phyloP scores from a whole-genome alignment of 2,329 filamentous ascomycete species.

The Pezicula neosporulosa region DNA sequence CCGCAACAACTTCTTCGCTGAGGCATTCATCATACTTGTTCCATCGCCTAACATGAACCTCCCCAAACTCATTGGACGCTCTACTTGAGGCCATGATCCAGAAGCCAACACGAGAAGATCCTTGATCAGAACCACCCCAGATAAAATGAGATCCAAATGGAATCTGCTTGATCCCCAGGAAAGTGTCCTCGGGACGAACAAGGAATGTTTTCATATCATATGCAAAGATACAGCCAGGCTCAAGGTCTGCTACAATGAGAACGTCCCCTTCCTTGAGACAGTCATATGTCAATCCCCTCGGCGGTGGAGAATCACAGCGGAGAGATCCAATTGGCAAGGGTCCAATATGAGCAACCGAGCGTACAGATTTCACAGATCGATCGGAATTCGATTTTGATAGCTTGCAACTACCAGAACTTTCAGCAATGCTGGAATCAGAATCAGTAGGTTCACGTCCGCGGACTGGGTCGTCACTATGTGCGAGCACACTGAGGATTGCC shows the following conservation, averaged over 20 bases:
- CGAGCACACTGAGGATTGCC: constrained; percentile 6
- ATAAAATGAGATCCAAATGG: constrained; percentile 56
- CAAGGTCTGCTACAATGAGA: constrained; percentile 49
- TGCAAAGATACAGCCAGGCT: constrained; percentile 27
- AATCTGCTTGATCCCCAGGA: constrained; percentile 52
- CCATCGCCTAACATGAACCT: constrained; percentile 47
- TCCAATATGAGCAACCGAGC: constrained; percentile 29
- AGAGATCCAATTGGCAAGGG: constrained; percentile 39
- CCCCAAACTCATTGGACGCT: constrained; percentile 22
- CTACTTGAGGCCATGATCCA: constrained; percentile 42
- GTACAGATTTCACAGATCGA: constrained; percentile 25
- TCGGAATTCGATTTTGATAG: constrained; percentile 21
- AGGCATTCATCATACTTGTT: constrained; percentile 53
- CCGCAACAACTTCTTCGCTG: constrained; percentile 39
- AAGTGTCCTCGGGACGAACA: constrained; percentile 43
- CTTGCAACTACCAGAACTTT: constrained; percentile 8
- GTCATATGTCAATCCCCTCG: constrained; percentile 7
- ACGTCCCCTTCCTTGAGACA: constrained; percentile 39
- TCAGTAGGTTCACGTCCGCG: constrained; percentile 7
- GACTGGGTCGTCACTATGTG: constrained; percentile 3
- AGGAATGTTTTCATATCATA: constrained; percentile 38
- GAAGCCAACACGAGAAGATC: constrained; percentile 51
- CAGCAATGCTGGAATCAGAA: constrained; percentile 9
- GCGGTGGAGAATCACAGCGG: constrained; percentile 31
- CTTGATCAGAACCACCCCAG: constrained; percentile 50